phyloP scores from a whole-genome alignment of 208 protist genomes.

The Balamuthia mandrillaris region DNA sequence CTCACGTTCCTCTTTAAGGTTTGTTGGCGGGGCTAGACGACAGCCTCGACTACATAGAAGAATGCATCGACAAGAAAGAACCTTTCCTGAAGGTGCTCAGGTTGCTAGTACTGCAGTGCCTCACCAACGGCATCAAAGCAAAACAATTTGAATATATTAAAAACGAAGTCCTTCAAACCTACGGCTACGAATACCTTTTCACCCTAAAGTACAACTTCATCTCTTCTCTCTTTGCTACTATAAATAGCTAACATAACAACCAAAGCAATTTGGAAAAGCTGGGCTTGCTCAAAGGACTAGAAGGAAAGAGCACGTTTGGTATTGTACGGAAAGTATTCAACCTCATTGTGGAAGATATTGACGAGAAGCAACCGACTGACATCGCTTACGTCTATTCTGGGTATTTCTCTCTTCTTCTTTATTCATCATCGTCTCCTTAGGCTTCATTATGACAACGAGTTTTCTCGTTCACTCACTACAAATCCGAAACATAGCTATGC shows the following conservation, averaged over 20 bases:
- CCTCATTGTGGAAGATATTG: conserved; percentile 52
- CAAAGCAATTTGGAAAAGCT: conserved; percentile 56
- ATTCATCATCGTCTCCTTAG: not conserved
- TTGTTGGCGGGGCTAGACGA: conserved; percentile 38
- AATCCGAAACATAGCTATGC: conserved; percentile 47
- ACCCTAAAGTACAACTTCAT: conserved; percentile 53
- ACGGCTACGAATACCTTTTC: conserved; percentile 55
- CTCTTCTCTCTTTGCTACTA: not conserved
- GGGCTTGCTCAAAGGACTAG: conserved; percentile 47
- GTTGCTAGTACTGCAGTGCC: conserved; percentile 41
- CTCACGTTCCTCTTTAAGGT: not conserved
- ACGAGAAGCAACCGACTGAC: conserved; percentile 57
- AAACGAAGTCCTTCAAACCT: conserved; percentile 59
- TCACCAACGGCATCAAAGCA: conserved; percentile 56
- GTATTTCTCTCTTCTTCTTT: not conserved
- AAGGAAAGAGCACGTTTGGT: conserved; percentile 34
- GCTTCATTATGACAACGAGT: not conserved
- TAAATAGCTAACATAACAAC: not conserved
- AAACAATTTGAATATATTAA: conserved; percentile 54
- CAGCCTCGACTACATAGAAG: conserved; percentile 54
- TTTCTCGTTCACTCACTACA: not conserved
- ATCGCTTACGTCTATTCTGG: conserved; percentile 67
- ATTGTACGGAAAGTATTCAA: conserved; percentile 6
- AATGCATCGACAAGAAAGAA: conserved; percentile 61
- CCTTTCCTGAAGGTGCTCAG: conserved; percentile 57